These are phyloP conservation scores for Prunus padus DNA, from an alignment of 306 rosid genomes.

Conservation along the genomic window DNA sequence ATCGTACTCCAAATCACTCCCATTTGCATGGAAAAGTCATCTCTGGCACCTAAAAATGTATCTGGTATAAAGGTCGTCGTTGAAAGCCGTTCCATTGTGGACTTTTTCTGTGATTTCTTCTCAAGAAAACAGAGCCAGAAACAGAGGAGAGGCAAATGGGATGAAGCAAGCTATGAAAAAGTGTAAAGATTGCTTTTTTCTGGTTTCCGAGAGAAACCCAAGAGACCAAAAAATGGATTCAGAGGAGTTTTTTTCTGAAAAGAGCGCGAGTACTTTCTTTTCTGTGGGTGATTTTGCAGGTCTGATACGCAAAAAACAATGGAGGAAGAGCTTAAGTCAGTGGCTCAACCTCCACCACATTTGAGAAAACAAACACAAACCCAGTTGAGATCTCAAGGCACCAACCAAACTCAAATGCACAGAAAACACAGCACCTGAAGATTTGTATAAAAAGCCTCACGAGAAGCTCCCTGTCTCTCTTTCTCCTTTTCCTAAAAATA, in stretches of 20 bases:
- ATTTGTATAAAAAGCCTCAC: not conserved
- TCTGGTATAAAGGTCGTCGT: conserved; percentile 43
- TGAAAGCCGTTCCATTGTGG: conserved; percentile 58
- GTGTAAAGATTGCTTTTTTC: not conserved
- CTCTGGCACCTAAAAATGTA: conserved; percentile 43
- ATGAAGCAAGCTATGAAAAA: not conserved
- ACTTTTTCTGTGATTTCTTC: not conserved
- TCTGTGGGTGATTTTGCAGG: conserved; percentile 44
- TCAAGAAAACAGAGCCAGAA: conserved; percentile 15
- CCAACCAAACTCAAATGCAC: conserved; percentile 7
- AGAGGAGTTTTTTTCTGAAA: conserved; percentile 26
- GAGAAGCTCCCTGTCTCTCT: not conserved
- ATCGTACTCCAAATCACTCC: conserved; percentile 52
- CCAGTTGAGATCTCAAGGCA: conserved; percentile 11
- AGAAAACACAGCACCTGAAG: conserved; percentile 11
- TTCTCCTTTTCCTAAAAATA: not conserved
- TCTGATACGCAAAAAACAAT: conserved; percentile 39
- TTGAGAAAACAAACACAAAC: conserved; percentile 29
- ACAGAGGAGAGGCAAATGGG: conserved; percentile 10
- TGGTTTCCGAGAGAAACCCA: not conserved
- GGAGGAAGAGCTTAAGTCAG: conserved; percentile 40
- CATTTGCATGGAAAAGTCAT: conserved; percentile 47
- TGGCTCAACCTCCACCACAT: conserved; percentile 28
- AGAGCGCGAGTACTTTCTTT: conserved; percentile 27
- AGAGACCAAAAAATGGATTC: not conserved